A percentile compares a stretch with the other conserved stretches of the same genome.
Evolutionary conservation across 2,329 filamentous ascomycete species (phyloP).

Genomic region (Thelonectria blattea): DNA sequence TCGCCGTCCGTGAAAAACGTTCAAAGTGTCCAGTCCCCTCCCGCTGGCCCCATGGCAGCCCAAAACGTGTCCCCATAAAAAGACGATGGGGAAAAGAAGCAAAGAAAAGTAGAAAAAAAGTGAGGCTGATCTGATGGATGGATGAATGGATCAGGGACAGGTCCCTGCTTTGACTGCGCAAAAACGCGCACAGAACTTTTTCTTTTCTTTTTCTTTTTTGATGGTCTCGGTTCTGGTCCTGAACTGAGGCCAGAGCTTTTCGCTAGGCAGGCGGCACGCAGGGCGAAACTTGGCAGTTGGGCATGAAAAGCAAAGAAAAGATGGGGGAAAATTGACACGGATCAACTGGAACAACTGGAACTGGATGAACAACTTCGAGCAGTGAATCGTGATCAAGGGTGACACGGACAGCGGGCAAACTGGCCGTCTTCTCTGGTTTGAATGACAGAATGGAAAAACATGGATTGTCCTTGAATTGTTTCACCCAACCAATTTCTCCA

Average conservation of each 20-base stretch:
- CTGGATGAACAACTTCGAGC: too few relatives aligned
- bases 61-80: neutral
- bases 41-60: neutral
- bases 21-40: neutral
- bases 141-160: neutral
- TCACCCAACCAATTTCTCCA: too few relatives aligned
- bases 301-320: conserved; percentile 4
- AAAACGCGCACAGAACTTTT: conserved; percentile 7
- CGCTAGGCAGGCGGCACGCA: too few relatives aligned
- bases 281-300: conserved; percentile 3
- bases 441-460: neutral
- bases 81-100: neutral
- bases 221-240: neutral
- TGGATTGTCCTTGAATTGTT: neutral
- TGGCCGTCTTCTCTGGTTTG: neutral
- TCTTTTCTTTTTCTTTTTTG: conserved; percentile 3
- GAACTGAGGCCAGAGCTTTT: neutral
- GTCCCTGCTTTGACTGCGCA: neutral
- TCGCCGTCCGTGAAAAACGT: too few relatives aligned
- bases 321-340: neutral
- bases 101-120: neutral
- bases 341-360: too few relatives aligned
- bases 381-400: neutral
- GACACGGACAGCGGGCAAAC: conserved; percentile 14
- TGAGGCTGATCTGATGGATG: conserved; percentile 11